Percentiles rank a stretch among this genome's conserved stretches.
Evolutionary conservation across 805 yeast species (phyloP).

Genomic region (Pichia rugopelliculosa): DNA sequence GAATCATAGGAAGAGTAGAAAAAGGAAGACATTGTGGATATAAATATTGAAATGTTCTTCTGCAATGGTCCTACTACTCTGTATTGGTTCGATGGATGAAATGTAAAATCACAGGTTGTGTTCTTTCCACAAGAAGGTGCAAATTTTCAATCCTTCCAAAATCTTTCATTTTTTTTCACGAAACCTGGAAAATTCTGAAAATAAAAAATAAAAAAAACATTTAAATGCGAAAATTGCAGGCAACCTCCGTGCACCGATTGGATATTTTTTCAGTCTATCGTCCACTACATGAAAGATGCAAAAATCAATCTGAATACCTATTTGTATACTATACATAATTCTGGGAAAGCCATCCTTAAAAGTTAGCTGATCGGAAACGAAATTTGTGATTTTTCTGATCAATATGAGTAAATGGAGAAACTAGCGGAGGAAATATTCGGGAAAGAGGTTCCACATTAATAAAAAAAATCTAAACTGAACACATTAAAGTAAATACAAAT

Average conservation of each 20-base stretch:
- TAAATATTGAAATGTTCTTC: background rate
- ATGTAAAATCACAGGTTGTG: no score
- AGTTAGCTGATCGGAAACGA: no score
- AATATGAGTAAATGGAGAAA: no score
- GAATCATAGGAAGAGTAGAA: constrained; percentile 59
- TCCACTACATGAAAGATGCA: background rate
- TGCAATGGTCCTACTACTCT: background rate
- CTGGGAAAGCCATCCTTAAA: no score
- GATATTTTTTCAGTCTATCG: background rate
- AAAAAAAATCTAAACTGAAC: no score
- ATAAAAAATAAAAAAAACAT: background rate
- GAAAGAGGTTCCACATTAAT: no score
- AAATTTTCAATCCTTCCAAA: background rate
- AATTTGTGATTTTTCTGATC: no score
- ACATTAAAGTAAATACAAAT: background rate
- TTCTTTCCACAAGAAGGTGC: background rate
- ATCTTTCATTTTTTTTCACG: background rate
- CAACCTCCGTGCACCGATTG: background rate
- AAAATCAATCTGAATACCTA: no score
- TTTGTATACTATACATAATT: no score
- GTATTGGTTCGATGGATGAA: background rate
- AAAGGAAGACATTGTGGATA: constrained; percentile 75
- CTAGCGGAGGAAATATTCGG: no score
- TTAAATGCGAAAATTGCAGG: background rate
- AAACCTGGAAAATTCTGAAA: background rate